Percentiles rank a stretch among this genome's conserved stretches.
These are phyloP conservation scores for Dactylis glomerata DNA, from an alignment of 176 grass and related monocot species.

Conservation along the genomic window DNA sequence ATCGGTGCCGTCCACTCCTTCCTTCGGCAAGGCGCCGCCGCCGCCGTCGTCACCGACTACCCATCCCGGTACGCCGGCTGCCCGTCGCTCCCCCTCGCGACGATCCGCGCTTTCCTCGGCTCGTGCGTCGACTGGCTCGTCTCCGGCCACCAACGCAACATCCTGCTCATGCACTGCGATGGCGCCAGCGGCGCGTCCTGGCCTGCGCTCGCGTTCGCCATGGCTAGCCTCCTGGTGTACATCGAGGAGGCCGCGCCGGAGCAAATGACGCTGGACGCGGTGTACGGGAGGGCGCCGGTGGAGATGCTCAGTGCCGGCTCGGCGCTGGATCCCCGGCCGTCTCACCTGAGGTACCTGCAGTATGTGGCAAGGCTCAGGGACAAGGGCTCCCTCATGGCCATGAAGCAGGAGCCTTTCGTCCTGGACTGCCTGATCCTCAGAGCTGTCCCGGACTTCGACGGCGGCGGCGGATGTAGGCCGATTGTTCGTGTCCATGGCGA, in stretches of 20 bases:
- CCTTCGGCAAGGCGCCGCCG: conserved; percentile 15
- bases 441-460: conserved; percentile 55
- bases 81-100: conserved; percentile 36
- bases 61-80: conserved; percentile 28
- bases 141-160: conserved; percentile 34
- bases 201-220: conserved; percentile 48
- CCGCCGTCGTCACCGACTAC: conserved; percentile 32
- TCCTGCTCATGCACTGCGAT: conserved; percentile 59
- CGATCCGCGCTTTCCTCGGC: conserved; percentile 30
- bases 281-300: conserved; percentile 38
- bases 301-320: conserved; percentile 26
- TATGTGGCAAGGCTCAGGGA: conserved; percentile 39
- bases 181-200: neutral
- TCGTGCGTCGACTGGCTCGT: conserved; percentile 46
- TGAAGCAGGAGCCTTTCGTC: conserved; percentile 16
- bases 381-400: neutral
- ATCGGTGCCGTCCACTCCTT: conserved; percentile 19
- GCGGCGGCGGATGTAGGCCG: conserved; percentile 44
- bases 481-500: conserved; percentile 40
- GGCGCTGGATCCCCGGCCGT: conserved; percentile 37
- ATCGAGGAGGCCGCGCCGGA: conserved; percentile 30
- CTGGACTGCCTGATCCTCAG: conserved; percentile 56
- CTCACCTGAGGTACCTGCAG: conserved; percentile 58
- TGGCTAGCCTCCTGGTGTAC: conserved; percentile 45
- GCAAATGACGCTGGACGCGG: conserved; percentile 35